Conservation (phyloP, 495 filamentous ascomycete genomes). For the Pseudomonodictys pantanalensis region DNA sequence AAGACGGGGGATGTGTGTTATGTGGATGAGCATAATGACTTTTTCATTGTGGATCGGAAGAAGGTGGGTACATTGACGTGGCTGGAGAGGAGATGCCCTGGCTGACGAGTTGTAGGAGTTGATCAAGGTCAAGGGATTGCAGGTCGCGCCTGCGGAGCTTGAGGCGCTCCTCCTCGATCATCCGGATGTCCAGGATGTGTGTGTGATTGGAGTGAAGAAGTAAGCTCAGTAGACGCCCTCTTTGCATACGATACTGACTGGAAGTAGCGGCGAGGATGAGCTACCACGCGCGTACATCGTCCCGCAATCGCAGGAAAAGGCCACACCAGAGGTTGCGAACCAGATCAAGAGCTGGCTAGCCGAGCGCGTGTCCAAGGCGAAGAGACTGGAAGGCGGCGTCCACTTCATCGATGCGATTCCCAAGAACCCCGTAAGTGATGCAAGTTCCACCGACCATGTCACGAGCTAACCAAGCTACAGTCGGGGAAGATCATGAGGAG, state of each 20-base stretch:
- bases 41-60: conserved; percentile 45
- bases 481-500: conserved; percentile 45
- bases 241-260: neutral
- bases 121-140: conserved; percentile 44
- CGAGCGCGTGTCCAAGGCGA: conserved; percentile 35
- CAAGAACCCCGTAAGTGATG: conserved; percentile 41
- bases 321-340: conserved; percentile 23
- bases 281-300: conserved; percentile 42
- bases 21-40: conserved; percentile 35
- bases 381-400: conserved; percentile 40
- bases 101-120: conserved; percentile 35
- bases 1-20: conserved; percentile 44
- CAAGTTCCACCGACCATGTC: neutral
- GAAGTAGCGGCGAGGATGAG: conserved; percentile 39
- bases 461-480: conserved; percentile 10
- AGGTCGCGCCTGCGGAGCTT: conserved; percentile 44
- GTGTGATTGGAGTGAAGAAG: conserved; percentile 41
- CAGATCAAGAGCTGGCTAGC: conserved; percentile 37
- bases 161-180: conserved; percentile 44
- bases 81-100: neutral
- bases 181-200: conserved; percentile 39
- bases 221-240: conserved; percentile 27
- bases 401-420: conserved; percentile 39
- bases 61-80: conserved; percentile 34
- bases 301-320: conserved; percentile 17